Percentiles rank a stretch among this genome's conserved stretches.
Conservation (phyloP, 306 rosid species). For the Hylodesmum podocarpum region DNA sequence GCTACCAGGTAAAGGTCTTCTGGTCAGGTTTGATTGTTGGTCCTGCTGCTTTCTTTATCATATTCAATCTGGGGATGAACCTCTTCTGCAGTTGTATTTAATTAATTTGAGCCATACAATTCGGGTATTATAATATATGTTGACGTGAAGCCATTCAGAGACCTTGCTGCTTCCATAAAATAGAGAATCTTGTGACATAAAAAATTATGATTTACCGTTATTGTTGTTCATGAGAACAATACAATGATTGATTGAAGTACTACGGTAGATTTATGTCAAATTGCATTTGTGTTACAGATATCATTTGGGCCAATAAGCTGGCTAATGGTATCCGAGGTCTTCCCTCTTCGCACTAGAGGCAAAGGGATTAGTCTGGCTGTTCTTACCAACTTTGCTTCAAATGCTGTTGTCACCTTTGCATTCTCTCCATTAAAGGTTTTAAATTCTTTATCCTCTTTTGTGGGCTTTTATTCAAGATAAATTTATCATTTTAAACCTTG, state of each 20-base stretch:
- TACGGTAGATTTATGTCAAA: not conserved
- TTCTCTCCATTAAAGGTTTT: slow-evolving; percentile 84
- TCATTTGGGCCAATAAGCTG: slow-evolving; percentile 99
- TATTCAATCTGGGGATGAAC: slow-evolving; percentile 5
- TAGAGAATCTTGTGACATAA: not conserved
- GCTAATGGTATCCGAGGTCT: slow-evolving; percentile 96
- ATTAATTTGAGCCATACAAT: not conserved
- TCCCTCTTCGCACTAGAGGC: slow-evolving; percentile 92
- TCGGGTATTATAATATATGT: not conserved
- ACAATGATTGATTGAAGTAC: slow-evolving; percentile 5
- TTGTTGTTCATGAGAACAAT: slow-evolving; percentile 29
- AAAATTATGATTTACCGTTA: not conserved
- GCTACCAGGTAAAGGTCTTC: slow-evolving; percentile 77
- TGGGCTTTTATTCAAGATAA: not conserved
- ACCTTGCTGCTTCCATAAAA: slow-evolving; percentile 3
- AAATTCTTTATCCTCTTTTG: slow-evolving; percentile 1
- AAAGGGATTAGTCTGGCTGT: slow-evolving; percentile 95
- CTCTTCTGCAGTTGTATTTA: not conserved
- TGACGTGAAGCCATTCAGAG: slow-evolving; percentile 5
- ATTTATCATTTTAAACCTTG: slow-evolving; percentile 5
- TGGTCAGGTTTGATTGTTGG: not conserved
- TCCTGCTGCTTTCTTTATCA: slow-evolving; percentile 7
- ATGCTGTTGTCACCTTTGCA: slow-evolving; percentile 88
- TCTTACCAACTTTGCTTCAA: slow-evolving; percentile 90
- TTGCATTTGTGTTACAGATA: slow-evolving; percentile 60